These are phyloP conservation scores for Dryadomyces quercus-mongolicae DNA, from an alignment of 2,329 filamentous ascomycete species.

Conservation along the genomic window DNA sequence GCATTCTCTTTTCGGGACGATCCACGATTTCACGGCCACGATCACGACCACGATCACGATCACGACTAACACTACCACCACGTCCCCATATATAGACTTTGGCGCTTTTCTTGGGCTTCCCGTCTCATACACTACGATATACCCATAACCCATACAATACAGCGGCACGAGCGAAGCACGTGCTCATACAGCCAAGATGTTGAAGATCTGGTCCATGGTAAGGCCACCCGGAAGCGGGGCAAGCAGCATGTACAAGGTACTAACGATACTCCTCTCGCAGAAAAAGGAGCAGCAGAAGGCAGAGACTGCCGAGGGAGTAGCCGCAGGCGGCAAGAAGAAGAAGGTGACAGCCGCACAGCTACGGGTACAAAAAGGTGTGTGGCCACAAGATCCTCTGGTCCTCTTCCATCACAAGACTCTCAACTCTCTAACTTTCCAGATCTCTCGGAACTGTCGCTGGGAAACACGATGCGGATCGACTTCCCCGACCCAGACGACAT, in stretches of 20 bases:
- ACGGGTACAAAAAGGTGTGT: slow-evolving; percentile 83
- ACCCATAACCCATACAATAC: not conserved
- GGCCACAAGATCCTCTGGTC: too few relatives aligned
- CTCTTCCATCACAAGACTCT: not conserved
- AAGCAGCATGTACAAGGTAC: slow-evolving; percentile 8
- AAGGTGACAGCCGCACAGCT: slow-evolving; percentile 95
- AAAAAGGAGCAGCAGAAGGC: slow-evolving; percentile 96
- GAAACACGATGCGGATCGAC: slow-evolving; percentile 66
- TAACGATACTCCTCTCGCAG: slow-evolving; percentile 25
- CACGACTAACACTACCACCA: too few relatives aligned
- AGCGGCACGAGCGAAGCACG: not conserved
- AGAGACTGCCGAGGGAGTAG: slow-evolving; percentile 64
- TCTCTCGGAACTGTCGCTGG: slow-evolving; percentile 68
- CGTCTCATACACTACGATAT: not conserved
- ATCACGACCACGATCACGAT: too few relatives aligned
- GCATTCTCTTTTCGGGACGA: too few relatives aligned
- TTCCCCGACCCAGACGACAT: slow-evolving; percentile 79
- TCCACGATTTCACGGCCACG: too few relatives aligned
- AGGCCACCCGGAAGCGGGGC: not conserved
- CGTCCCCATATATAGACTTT: not conserved
- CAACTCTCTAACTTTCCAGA: slow-evolving; percentile 40
- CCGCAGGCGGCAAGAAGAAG: slow-evolving; percentile 73
- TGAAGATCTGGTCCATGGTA: slow-evolving; percentile 99
- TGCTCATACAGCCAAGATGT: slow-evolving; percentile 50
- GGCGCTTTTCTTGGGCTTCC: not conserved